These are phyloP conservation scores for Groenewaldozyma salmanticensis DNA, from an alignment of 805 yeast genomes.

Conservation along the genomic window DNA sequence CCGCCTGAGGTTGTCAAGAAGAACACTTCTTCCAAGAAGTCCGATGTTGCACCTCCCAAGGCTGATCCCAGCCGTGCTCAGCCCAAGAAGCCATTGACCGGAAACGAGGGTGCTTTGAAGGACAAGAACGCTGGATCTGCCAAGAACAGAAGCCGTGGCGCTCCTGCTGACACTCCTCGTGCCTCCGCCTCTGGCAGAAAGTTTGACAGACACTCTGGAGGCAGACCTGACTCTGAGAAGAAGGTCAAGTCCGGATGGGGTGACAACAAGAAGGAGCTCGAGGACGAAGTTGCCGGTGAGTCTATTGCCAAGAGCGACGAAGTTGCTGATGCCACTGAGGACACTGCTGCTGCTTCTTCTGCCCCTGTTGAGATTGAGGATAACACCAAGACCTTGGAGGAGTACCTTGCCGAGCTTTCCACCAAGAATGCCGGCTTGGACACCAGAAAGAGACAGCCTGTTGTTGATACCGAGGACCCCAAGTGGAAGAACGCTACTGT, in stretches of 20 bases:
- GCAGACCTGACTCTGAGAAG: constrained; percentile 82
- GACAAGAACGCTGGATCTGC: constrained; percentile 62
- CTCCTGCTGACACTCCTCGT: constrained; percentile 9
- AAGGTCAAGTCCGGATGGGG: constrained; percentile 85
- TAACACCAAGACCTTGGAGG: constrained; percentile 65
- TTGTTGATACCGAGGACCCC: constrained; percentile 47
- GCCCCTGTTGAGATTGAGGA: constrained; percentile 39
- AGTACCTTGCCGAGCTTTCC: constrained; percentile 61
- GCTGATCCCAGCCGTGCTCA: constrained; percentile 55
- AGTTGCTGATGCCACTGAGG: constrained; percentile 30
- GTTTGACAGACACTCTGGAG: constrained; percentile 76
- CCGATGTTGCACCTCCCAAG: constrained; percentile 53
- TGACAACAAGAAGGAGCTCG: constrained; percentile 58
- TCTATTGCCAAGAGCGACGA: constrained; percentile 31
- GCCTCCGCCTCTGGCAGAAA: constrained; percentile 41
- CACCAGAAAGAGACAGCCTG: constrained; percentile 28
- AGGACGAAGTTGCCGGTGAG: constrained; percentile 42
- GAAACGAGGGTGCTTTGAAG: constrained; percentile 82
- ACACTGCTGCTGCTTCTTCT: constrained; percentile 30
- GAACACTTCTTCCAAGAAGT: constrained; percentile 77
- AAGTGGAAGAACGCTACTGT: constrained; percentile 43
- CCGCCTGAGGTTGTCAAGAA: constrained; percentile 50
- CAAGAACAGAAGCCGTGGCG: constrained; percentile 40
- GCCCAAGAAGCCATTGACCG: constrained; percentile 35
- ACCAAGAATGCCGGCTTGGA: constrained; percentile 20